Evolutionary conservation across 2,329 filamentous ascomycete genomes (phyloP), one percentile per base, ranked within the genome.

Genomic region (Knufia petricola): DNA sequence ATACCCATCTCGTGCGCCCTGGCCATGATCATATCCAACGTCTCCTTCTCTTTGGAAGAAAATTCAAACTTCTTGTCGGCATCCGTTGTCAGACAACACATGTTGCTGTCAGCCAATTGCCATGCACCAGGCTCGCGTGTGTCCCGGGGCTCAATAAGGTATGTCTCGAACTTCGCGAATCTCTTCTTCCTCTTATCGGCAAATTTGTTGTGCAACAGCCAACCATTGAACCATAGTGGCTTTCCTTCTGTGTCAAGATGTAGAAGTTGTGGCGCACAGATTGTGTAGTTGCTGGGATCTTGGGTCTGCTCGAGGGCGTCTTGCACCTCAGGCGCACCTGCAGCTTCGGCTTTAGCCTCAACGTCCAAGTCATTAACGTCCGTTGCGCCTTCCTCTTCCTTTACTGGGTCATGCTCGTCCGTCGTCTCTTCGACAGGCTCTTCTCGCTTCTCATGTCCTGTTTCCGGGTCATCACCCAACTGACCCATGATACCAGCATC

Each of bases 211-310:
- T 61, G 60, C 4, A 70, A 48, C 3, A 59, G 55, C 65, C 69
- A 71, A 44, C 69, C 69, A 52, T 72, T 73, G 61, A 71, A 72
- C 69, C 70, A 72, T 1, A 72, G 59, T 1, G 69, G 69, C 46
- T 58, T 64, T 20, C 64, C 67, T 10, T 64, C 60, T 4, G 59
- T 40, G 46, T 68, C 68, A 6, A 72, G 61, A 53, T 73, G 70
- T 2, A 72, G 61, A 3, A 72, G 64, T 52, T 73, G 70, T 1
- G 69, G 68, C 0, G 67, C 63, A 55, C 69, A 72, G 42, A 72
- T 66, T 2, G 63, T 66, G 48, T 62, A 61, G 17, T 60, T 63
- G 1, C 50, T 48, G 1, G 40, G 52, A 24, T 23, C 28, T 19
- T 37, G 13, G 15, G 15, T 24, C 13, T 37, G 4, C 15, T 15